Evolutionary conservation across 78 protist genomes (phyloP).

Genomic region (Dictyostelium purpureum): DNA sequence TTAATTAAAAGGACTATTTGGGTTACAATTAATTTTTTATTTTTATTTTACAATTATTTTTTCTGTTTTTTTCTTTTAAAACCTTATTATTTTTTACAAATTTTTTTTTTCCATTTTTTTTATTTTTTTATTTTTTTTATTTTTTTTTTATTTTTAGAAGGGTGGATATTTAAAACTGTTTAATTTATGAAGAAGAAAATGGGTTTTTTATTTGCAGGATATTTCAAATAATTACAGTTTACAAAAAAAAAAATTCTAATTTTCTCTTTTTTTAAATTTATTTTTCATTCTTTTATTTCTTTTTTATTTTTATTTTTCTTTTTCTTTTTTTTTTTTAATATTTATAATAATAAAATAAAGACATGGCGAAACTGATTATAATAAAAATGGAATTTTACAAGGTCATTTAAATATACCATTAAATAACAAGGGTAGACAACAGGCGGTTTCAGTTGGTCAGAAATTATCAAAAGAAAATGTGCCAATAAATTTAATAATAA

Average conservation of each 20-base stretch:
- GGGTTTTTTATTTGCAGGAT: no score
- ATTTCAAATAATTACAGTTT: not conserved
- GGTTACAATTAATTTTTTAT: not conserved
- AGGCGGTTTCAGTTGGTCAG: conserved; percentile 17
- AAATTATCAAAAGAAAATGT: not conserved
- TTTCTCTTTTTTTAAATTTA: not conserved
- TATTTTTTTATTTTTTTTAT: not conserved
- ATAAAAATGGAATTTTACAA: conserved; percentile 63
- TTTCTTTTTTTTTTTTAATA: not conserved
- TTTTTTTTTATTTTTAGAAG: no score
- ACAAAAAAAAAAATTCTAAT: not conserved
- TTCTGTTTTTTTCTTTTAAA: not conserved
- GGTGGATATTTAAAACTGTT: no score
- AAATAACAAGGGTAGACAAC: conserved; percentile 42
- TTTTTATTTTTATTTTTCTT: not conserved
- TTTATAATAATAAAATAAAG: not conserved
- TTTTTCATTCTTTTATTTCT: not conserved
- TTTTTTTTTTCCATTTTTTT: not conserved
- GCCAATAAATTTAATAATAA: conserved; percentile 23
- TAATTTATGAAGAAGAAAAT: no score
- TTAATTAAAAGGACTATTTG: no score
- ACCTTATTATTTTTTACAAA: not conserved
- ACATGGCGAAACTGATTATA: conserved; percentile 75
- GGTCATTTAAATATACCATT: conserved; percentile 70
- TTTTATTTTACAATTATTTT: not conserved